Percentiles rank a stretch among this genome's conserved stretches.
Evolutionary conservation across 2,329 filamentous ascomycete species (phyloP).

Genomic region (Fonsecaea pugnacius): DNA sequence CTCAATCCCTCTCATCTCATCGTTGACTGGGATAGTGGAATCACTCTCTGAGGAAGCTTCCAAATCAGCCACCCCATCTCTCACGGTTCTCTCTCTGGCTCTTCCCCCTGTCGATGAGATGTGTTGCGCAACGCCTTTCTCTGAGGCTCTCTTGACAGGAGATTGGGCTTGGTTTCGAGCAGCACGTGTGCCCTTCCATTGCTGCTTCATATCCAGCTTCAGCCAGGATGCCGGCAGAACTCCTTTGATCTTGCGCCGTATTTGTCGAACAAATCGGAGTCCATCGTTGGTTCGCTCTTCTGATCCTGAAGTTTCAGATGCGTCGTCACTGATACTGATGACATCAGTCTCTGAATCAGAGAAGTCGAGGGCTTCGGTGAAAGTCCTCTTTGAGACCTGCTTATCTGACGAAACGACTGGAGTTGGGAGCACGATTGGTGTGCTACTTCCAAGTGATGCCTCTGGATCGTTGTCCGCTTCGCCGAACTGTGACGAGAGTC

Average conservation of each 20-base stretch:
- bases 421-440: slow-evolving; percentile 32
- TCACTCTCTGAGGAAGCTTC: slow-evolving; percentile 20
- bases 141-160: slow-evolving; percentile 23
- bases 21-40: slow-evolving; percentile 8
- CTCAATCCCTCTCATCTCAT: slow-evolving; percentile 1
- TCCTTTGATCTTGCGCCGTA: slow-evolving; percentile 51
- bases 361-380: slow-evolving; percentile 35
- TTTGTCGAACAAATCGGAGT: slow-evolving; percentile 39
- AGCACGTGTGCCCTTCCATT: slow-evolving; percentile 14
- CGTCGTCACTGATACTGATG: slow-evolving; percentile 28
- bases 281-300: slow-evolving; percentile 35
- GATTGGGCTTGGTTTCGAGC: slow-evolving; percentile 18
- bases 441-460: neutral
- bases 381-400: slow-evolving; percentile 19
- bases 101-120: slow-evolving; percentile 2
- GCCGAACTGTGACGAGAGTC: slow-evolving; percentile 37
- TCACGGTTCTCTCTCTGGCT: neutral
- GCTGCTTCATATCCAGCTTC: slow-evolving; percentile 32
- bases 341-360: slow-evolving; percentile 29
- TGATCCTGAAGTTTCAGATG: slow-evolving; percentile 8
- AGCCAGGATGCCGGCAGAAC: slow-evolving; percentile 55
- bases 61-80: slow-evolving; percentile 12
- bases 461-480: neutral
- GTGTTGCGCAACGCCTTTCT: slow-evolving; percentile 34
- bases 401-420: slow-evolving; percentile 33